Base-by-base conservation (phyloP, 768 basidiomycete genomes). In the Rhizopogon vesiculosus region DNA sequence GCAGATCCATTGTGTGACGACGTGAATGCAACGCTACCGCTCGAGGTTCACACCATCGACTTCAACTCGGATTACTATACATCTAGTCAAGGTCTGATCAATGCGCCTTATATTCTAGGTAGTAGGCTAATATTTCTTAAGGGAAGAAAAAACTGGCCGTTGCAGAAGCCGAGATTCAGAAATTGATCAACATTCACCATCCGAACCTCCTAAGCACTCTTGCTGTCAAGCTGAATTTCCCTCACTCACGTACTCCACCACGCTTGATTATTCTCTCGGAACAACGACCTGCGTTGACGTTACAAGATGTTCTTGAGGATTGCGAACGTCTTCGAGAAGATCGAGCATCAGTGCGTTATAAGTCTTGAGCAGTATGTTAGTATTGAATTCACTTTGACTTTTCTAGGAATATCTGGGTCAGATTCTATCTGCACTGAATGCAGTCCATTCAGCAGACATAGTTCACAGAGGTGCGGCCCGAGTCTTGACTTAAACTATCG, bases 1-100 rank as follows among this genome's bases (percentile, higher is more conserved):
- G 90, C 88, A 0, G 89, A 91, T 57, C 90, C 91, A 7, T 69
- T 92, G 15, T 83, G 83, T 63, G 87, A 91, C 56, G 81, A 86
- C 58, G 72, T 80, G 15, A 72, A 78, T 56, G 73, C 72, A n/a
- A 77, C 78, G 2, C 69, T 83, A 15, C 82, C 85, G 25, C 74
- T 93, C 5, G 89, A 91, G 61, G 73, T 93, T 9, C 79, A 85
- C 61, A 72, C 83, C 5, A 76, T 90, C 22, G 77, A 77, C 16
- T 93, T 93, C 62, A 75, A 79, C 45, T 78, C 86, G 1, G 74
- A 77, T 18, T 91, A 92, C 64, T 93, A 93, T 64, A 72, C 74
- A 1, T 81, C 81, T 0, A 78, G 65, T 8, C 87, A 88, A 76
- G 91, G 86, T 74, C 50, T 57, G 29, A 15, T 50, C 29, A 16